Conservation (phyloP, 2,329 filamentous ascomycete genomes). For the Fonsecaea pugnacius region DNA sequence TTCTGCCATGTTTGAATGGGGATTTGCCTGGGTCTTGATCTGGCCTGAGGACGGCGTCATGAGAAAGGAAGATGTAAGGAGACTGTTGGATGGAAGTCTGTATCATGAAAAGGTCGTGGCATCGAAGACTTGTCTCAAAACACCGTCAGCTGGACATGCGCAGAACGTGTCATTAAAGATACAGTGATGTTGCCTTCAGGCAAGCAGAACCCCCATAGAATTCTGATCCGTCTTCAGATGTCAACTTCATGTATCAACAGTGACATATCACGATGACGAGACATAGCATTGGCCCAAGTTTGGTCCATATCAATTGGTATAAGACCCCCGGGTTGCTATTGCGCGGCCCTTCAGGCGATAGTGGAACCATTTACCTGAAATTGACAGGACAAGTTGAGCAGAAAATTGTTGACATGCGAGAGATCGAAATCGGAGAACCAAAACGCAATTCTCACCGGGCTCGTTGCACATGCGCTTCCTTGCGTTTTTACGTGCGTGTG, state of each 20-base stretch:
- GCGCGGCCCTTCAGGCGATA: not conserved
- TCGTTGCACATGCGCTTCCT: not conserved
- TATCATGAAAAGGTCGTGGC: slow-evolving; percentile 12
- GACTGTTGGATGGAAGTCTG: slow-evolving; percentile 38
- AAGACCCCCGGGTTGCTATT: not conserved
- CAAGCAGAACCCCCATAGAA: not conserved
- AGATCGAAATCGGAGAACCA: not conserved
- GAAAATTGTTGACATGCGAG: not conserved
- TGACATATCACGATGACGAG: not conserved
- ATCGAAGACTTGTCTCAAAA: not conserved
- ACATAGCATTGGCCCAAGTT: not conserved
- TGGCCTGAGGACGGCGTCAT: slow-evolving; percentile 40
- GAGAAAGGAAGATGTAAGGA: slow-evolving; percentile 40
- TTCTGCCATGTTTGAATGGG: slow-evolving; percentile 49
- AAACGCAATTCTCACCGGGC: not conserved
- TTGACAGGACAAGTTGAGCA: not conserved
- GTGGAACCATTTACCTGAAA: not conserved
- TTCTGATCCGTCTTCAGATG: not conserved
- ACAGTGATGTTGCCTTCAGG: slow-evolving; percentile 1
- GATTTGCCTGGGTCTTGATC: slow-evolving; percentile 40
- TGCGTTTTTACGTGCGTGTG: not conserved
- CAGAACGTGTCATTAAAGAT: not conserved
- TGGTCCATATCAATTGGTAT: not conserved
- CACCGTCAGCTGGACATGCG: not conserved
- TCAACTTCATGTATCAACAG: not conserved